A percentile compares a stretch with the other conserved stretches of the same genome.
These are phyloP conservation scores for Plasmodium yoelii DNA, from an alignment of 169 alveolate species.

Conservation along the genomic window DNA sequence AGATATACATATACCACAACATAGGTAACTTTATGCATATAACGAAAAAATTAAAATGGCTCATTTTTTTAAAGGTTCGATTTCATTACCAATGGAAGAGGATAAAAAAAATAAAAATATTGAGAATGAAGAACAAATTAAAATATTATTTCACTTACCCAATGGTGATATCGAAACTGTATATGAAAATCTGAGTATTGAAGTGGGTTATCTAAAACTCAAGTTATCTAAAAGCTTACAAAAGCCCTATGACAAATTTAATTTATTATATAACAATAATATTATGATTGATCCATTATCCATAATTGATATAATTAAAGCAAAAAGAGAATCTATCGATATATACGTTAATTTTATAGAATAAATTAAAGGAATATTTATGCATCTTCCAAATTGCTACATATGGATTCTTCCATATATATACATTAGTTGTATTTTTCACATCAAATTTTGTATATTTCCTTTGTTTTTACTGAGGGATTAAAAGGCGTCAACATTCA, in stretches of 20 bases:
- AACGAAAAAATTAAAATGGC: constrained; percentile 13
- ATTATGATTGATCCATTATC: constrained; percentile 50
- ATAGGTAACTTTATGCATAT: neutral
- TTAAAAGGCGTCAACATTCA: too few species aligned
- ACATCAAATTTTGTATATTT: too few species aligned
- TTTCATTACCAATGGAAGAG: constrained; percentile 5
- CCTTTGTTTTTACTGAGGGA: too few species aligned
- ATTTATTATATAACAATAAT: constrained; percentile 41
- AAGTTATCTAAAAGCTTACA: constrained; percentile 13
- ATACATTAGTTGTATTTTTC: too few species aligned
- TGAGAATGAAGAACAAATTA: neutral
- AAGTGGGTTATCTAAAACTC: constrained; percentile 42
- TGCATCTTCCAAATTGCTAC: neutral
- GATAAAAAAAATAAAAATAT: constrained; percentile 11
- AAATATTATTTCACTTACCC: constrained; percentile 36
- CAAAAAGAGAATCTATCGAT: neutral
- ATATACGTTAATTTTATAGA: constrained; percentile 15
- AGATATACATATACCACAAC: neutral
- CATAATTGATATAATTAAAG: constrained; percentile 27
- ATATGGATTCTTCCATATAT: too few species aligned
- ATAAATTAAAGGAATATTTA: neutral
- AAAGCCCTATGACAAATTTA: constrained; percentile 42
- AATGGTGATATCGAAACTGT: constrained; percentile 13
- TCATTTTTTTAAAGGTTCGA: constrained; percentile 16
- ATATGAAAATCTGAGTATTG: constrained; percentile 23